A percentile compares a stretch with the other conserved stretches of the same genome.
Conservation (phyloP, 2,329 filamentous ascomycete genomes). For the Colletotrichum noveboracense region DNA sequence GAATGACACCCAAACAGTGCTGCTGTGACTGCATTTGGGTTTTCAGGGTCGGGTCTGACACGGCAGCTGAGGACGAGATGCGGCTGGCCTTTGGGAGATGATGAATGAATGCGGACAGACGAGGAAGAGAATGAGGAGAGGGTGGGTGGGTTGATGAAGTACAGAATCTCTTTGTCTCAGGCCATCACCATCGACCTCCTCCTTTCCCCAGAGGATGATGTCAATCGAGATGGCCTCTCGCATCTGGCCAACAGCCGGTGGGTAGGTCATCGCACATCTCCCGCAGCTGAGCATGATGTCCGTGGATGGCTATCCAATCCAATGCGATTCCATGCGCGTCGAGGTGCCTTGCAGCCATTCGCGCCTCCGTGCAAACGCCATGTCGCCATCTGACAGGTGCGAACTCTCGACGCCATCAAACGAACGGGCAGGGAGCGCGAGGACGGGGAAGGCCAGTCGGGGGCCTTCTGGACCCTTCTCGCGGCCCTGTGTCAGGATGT, state of each 20-base stretch:
- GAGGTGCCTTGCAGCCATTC: not conserved
- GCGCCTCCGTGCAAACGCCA: not conserved
- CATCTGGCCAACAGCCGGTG: not conserved
- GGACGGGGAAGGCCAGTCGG: not conserved
- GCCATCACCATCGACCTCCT: not conserved
- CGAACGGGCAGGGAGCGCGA: not conserved
- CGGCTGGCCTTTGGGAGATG: not conserved
- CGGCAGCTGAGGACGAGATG: not conserved
- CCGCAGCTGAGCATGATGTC: not conserved
- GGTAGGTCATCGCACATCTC: not conserved
- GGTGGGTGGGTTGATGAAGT: no score
- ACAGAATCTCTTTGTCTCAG: not conserved
- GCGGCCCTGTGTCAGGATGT: not conserved
- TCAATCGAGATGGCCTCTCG: not conserved
- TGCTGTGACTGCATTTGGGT: not conserved
- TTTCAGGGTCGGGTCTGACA: not conserved
- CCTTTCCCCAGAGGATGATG: not conserved
- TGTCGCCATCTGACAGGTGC: slow-evolving; percentile 3
- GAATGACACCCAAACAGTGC: slow-evolving; percentile 17
- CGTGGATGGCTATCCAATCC: not conserved
- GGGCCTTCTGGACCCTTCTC: not conserved
- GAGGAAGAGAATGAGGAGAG: not conserved
- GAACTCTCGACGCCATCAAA: not conserved
- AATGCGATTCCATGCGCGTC: not conserved
- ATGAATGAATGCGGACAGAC: not conserved